Conservation (phyloP, 2,329 filamentous ascomycete species). For the Diatrype stigma region DNA sequence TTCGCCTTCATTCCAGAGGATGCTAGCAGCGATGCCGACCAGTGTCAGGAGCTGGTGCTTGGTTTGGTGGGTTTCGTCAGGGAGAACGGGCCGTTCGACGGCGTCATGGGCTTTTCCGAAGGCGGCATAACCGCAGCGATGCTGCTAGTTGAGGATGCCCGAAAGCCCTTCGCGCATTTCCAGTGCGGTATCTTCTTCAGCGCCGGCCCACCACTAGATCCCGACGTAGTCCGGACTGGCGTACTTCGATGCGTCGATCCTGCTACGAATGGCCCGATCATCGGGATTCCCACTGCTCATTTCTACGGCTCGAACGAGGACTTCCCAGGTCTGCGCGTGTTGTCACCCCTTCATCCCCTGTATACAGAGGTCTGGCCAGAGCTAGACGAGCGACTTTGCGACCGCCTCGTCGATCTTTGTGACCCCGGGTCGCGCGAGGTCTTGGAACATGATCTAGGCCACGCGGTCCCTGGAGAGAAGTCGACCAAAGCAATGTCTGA, state of each 20-base stretch:
- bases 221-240: conserved; percentile 19
- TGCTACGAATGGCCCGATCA: conserved; percentile 17
- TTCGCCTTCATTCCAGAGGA: conserved; percentile 20
- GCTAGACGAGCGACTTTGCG: conserved; percentile 10
- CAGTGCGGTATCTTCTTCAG: conserved; percentile 29
- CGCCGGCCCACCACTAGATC: conserved; percentile 24
- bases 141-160: conserved; percentile 25
- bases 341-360: too few species aligned
- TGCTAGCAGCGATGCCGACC: conserved; percentile 1
- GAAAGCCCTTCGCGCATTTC: conserved; percentile 20
- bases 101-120: conserved; percentile 28
- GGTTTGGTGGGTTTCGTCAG: conserved; percentile 20
- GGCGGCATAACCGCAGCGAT: conserved; percentile 27
- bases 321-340: too few species aligned
- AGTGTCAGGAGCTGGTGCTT: conserved; percentile 19
- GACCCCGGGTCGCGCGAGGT: conserved; percentile 16
- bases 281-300: conserved; percentile 26
- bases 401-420: conserved; percentile 17
- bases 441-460: conserved; percentile 22
- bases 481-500: conserved; percentile 17
- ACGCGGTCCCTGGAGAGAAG: conserved; percentile 23
- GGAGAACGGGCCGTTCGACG: conserved; percentile 24
- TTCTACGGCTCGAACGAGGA: conserved; percentile 9
- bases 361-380: background rate
- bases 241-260: conserved; percentile 21